Conservation (phyloP, 163 green algal species). For the Picocystis sp. region DNA sequence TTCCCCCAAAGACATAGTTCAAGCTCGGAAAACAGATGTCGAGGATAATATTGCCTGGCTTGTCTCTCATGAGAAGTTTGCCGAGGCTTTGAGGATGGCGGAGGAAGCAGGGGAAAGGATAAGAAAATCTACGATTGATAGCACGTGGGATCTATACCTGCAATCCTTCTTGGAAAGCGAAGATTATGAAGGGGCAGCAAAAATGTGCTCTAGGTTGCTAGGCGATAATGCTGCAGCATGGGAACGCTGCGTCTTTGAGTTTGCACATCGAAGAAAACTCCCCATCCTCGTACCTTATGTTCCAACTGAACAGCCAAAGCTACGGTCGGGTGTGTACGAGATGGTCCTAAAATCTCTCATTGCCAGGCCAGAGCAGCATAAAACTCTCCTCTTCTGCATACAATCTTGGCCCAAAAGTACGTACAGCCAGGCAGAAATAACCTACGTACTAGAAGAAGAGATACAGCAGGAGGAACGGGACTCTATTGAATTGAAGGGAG, state of each 20-base stretch:
- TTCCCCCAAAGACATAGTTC: slow-evolving; percentile 36
- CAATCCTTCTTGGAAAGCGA: slow-evolving; percentile 22
- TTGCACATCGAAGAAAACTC: slow-evolving; percentile 60
- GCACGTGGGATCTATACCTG: slow-evolving; percentile 36
- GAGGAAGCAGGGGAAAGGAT: slow-evolving; percentile 20
- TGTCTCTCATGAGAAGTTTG: slow-evolving; percentile 30
- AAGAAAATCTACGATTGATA: slow-evolving; percentile 9
- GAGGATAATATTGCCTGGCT: slow-evolving; percentile 70
- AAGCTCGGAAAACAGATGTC: slow-evolving; percentile 42
- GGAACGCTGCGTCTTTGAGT: slow-evolving; percentile 72
- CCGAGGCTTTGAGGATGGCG: slow-evolving; percentile 45
- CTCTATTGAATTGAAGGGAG: slow-evolving; percentile 22
- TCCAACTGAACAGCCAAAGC: slow-evolving; percentile 33
- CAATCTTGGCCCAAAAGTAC: slow-evolving; percentile 21
- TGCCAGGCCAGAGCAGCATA: slow-evolving; percentile 1
- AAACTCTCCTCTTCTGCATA: slow-evolving; percentile 43
- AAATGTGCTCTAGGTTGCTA: slow-evolving; percentile 42
- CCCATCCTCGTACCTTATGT: slow-evolving; percentile 47
- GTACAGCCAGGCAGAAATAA: slow-evolving; percentile 26
- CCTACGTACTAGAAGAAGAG: slow-evolving; percentile 12
- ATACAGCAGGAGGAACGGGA: no score
- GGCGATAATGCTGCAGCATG: slow-evolving; percentile 34
- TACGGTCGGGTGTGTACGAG: slow-evolving; percentile 44
- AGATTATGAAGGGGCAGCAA: slow-evolving; percentile 38
- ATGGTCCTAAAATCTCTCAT: slow-evolving; percentile 20